Percentiles rank a stretch among this genome's conserved stretches.
Conservation (phyloP, 2,329 filamentous ascomycete species). For the Aureobasidium sp. region DNA sequence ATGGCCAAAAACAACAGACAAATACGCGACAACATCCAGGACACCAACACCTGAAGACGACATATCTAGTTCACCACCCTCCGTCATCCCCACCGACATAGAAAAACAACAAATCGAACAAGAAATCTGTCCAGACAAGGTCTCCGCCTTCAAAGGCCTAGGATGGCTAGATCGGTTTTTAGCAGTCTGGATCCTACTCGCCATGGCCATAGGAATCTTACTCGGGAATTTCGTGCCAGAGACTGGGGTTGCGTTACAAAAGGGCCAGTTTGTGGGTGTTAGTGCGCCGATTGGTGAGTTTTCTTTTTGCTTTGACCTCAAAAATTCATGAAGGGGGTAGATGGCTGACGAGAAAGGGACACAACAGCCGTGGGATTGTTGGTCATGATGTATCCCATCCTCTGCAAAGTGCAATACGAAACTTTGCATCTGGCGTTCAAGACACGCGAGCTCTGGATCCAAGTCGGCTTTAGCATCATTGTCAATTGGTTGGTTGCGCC, state of each 20-base stretch:
- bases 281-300: constrained; percentile 57
- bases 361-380: constrained; percentile 71
- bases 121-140: constrained; percentile 6
- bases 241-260: constrained; percentile 56
- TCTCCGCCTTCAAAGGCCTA: constrained; percentile 33
- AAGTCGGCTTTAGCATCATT: constrained; percentile 68
- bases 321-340: not conserved
- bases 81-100: not conserved
- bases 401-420: constrained; percentile 80
- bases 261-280: constrained; percentile 65
- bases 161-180: constrained; percentile 41
- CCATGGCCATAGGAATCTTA: constrained; percentile 66
- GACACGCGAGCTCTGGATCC: constrained; percentile 61
- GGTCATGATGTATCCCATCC: constrained; percentile 91
- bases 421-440: constrained; percentile 60
- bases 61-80: not conserved
- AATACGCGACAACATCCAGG: no score
- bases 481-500: constrained; percentile 81
- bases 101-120: constrained; percentile 14
- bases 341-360: no score
- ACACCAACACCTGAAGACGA: not conserved
- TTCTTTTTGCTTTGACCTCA: constrained; percentile 17
- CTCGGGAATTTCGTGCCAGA: constrained; percentile 67
- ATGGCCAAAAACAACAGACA: not conserved
- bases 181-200: constrained; percentile 62